Evolutionary conservation across 208 protist species (phyloP), one percentile per base, ranked within the genome.

Genomic region (Trypanosoma caninum): DNA sequence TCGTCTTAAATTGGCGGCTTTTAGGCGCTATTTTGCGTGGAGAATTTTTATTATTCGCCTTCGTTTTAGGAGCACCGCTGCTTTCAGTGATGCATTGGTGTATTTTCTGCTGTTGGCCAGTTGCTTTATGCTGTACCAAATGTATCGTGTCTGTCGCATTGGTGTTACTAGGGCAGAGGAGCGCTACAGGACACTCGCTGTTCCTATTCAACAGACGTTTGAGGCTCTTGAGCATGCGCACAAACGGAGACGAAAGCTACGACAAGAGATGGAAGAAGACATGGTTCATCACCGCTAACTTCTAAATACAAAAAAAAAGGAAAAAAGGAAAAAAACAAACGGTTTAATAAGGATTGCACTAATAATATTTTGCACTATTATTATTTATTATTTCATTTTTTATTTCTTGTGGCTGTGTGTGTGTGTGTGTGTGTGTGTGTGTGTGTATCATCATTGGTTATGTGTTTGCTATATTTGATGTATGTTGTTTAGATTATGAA

Each of bases 181-280:
- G 56, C 82, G 83, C 33, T 93, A 93, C 54, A 71, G 69, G 41
- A 79, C 82, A 10, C 23, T 93, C 48, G 76, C 87, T 4, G 83
- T 93, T 40, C 87, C 87, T 4, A 86, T 93, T 33, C 48, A 80
- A 20, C 82, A 91, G 59, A 93, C 87, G 40, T 86, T 93, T 50
- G 82, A 85, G 5, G 81, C 83, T 2, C 59, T 93, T 27, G 83
- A 93, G 67, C 14, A 52, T 18, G 81, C 72, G 40, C 76, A 90
- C 66, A 30, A 73, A 37, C 81, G 81, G 8, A 82, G 76, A 38
- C 41, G 54, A 18, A 30, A 11, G n/a, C 64, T 85, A 23, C 52
- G 75, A 47, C 47, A 65, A 37, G 81, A 93, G 54, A 80, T 93
- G 74, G 83, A 93, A 58, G 66, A 82, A n/a, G 87, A 93, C 59